Base-by-base conservation (phyloP, 2,329 filamentous ascomycete species). In the Diaporthe sp. region DNA sequence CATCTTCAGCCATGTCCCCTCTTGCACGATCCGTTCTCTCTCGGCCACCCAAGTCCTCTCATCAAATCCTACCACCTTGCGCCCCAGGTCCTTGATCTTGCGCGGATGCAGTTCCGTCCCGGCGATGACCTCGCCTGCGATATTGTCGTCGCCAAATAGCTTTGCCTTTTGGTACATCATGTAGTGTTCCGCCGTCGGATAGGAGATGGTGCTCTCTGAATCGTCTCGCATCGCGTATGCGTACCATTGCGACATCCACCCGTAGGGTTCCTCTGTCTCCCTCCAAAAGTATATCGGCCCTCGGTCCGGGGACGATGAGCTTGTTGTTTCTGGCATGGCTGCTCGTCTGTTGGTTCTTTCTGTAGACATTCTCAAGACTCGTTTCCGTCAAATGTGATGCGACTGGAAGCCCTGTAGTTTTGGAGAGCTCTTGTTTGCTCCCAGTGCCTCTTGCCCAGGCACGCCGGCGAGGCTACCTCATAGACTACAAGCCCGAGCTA, bases 191-290 rank as follows among this genome's bases (percentile, higher is more conserved):
- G 88, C 86, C 3, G 87, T 88, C n/a, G 81, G 80, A 78, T 87
- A 90, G 17, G 84, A 80, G 50, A 82, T 81, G 8, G 77, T 77
- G 4, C 79, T 77, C 65, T 82, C 80, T 3, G 79, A 73, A 6
- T 83, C 82, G 70, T 85, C 83, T 50, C 73, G 82, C 78, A 92
- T 93, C 2, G 85, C 81, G 25, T 83, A 86, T 68, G 82, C 78
- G 78, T 89, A 91, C 91, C 91, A 93, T 81, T 93, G 91, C 0
- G 88, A 90, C n/a, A 93, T 84, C 81, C 86, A 92, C 53, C 89
- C 90, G 42, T 87, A 83, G 3, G 82, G 79, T 1, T 82, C 77
- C 73, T 90, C 85, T 19, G 83, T 84, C 59, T 87, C 85, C 35
- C 83, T 81, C 85, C 85, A 89, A 78, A 89, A 89, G 80, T 84